phyloP scores from a whole-genome alignment of 73 alveolate species.

The Symbiodinium natans region DNA sequence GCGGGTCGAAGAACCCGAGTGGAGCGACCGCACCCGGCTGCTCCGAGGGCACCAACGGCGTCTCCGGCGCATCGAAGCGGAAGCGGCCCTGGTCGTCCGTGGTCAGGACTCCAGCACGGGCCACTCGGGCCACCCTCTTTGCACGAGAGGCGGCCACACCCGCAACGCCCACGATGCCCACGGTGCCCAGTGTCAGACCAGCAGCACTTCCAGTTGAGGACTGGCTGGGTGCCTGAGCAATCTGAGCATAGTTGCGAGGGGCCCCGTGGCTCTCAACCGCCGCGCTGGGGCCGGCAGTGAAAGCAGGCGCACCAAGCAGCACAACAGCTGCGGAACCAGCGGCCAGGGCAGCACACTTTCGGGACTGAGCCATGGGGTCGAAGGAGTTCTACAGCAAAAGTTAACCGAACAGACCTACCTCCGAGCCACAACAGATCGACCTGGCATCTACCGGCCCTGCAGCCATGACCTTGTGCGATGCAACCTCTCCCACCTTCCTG shows the following conservation, averaged over 20 bases:
- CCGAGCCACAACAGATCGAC: background rate
- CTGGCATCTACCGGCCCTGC: too few relatives aligned
- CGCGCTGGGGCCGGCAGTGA: slow-evolving; percentile 34
- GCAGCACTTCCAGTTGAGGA: background rate
- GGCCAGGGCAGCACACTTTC: slow-evolving; percentile 69
- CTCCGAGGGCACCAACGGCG: slow-evolving; percentile 32
- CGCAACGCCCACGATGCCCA: background rate
- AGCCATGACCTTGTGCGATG: too few relatives aligned
- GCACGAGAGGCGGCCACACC: background rate
- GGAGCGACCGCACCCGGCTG: slow-evolving; percentile 64
- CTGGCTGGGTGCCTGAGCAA: background rate
- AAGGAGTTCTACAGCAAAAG: background rate
- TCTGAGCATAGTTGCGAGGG: slow-evolving; percentile 11
- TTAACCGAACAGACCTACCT: background rate
- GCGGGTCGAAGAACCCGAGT: slow-evolving; percentile 58
- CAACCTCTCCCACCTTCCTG: too few relatives aligned
- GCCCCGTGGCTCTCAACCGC: slow-evolving; percentile 17
- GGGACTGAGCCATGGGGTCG: slow-evolving; percentile 63
- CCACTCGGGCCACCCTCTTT: background rate
- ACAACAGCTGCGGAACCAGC: slow-evolving; percentile 87
- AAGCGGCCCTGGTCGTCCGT: slow-evolving; percentile 84
- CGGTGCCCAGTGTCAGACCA: background rate
- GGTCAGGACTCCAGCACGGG: slow-evolving; percentile 55
- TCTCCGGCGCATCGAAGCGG: slow-evolving; percentile 77
- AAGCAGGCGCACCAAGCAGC: slow-evolving; percentile 68